Evolutionary conservation across 1,284 basidiomycete species (phyloP).

Genomic region (Ustilago xerochloae): DNA sequence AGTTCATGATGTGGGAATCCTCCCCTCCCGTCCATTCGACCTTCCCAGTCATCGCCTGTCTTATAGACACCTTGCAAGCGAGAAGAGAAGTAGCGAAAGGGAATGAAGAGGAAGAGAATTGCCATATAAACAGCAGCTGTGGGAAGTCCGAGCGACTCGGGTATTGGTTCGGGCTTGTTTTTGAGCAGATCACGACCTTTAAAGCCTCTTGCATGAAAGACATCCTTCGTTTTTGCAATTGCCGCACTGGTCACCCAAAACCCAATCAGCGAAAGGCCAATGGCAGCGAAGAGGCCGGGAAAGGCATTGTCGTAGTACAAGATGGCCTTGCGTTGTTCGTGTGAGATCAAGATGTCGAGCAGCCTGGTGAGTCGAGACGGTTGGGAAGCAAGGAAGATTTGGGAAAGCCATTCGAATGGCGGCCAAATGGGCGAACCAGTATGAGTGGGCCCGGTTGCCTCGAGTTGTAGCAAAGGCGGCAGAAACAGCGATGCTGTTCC

Average conservation of each 20-base stretch:
- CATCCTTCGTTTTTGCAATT: constrained; percentile 42
- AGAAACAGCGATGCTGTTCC: constrained; percentile 18
- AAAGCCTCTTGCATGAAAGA: constrained; percentile 59
- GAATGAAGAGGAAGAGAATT: constrained; percentile 72
- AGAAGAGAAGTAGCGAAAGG: constrained; percentile 63
- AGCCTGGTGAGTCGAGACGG: constrained; percentile 11
- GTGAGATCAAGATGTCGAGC: constrained; percentile 3
- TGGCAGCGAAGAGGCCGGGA: constrained; percentile 45
- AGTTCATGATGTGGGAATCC: constrained; percentile 92
- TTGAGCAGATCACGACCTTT: constrained; percentile 64
- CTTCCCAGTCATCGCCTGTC: constrained; percentile 47
- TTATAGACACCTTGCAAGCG: constrained; percentile 15
- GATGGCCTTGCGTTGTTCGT: constrained; percentile 1
- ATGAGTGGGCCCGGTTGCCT: constrained; percentile 9
- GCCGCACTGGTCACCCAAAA: constrained; percentile 37
- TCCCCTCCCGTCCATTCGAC: constrained; percentile 62
- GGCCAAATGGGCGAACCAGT: constrained; percentile 22
- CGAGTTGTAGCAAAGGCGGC: constrained; percentile 28
- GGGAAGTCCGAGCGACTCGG: constrained; percentile 91
- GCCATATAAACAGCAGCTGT: constrained; percentile 89
- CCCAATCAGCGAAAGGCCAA: constrained; percentile 46
- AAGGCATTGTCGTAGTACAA: constrained; percentile 45
- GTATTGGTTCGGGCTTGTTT: constrained; percentile 72
- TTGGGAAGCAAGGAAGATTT: constrained; percentile 7
- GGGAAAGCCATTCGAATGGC: constrained; percentile 24